phyloP scores from a whole-genome alignment of 441 rosid genomes.

The Gossypium aridum region DNA sequence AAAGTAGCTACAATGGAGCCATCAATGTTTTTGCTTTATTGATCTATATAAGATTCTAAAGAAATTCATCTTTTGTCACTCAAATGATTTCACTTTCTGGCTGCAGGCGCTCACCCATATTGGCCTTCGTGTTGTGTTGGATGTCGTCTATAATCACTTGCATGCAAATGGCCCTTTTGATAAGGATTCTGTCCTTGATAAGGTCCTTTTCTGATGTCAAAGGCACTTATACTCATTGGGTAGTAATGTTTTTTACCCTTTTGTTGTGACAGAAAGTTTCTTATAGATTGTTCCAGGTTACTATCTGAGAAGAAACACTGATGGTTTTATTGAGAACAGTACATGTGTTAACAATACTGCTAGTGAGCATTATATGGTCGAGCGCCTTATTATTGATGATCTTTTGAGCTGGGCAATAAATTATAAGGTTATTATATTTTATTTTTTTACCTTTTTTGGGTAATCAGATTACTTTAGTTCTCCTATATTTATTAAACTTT shows the following conservation, averaged over 20 bases:
- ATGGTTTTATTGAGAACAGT: slow-evolving; percentile 82
- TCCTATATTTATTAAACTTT: background rate
- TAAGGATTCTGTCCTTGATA: slow-evolving; percentile 84
- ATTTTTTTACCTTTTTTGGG: slow-evolving; percentile 7
- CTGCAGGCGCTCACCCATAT: slow-evolving; percentile 60
- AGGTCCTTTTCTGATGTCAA: slow-evolving; percentile 37
- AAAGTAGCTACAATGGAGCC: slow-evolving; percentile 10
- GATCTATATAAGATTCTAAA: background rate
- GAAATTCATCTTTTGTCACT: slow-evolving; percentile 2
- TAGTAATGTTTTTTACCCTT: background rate
- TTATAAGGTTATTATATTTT: slow-evolving; percentile 63
- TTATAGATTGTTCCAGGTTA: slow-evolving; percentile 95
- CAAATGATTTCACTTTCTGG: slow-evolving; percentile 13
- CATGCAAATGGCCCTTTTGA: slow-evolving; percentile 80
- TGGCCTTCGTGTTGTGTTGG: slow-evolving; percentile 79
- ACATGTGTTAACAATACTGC: slow-evolving; percentile 93
- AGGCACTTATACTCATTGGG: background rate
- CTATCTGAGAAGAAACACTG: slow-evolving; percentile 81
- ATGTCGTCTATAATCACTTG: slow-evolving; percentile 95
- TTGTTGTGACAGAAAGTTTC: slow-evolving; percentile 2
- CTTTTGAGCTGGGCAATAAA: slow-evolving; percentile 77
- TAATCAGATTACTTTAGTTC: background rate
- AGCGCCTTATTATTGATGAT: slow-evolving; percentile 82
- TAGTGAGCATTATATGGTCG: slow-evolving; percentile 97
- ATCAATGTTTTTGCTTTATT: slow-evolving; percentile 3